phyloP scores from a whole-genome alignment of 768 basidiomycete genomes.

The Suillus lakei region DNA sequence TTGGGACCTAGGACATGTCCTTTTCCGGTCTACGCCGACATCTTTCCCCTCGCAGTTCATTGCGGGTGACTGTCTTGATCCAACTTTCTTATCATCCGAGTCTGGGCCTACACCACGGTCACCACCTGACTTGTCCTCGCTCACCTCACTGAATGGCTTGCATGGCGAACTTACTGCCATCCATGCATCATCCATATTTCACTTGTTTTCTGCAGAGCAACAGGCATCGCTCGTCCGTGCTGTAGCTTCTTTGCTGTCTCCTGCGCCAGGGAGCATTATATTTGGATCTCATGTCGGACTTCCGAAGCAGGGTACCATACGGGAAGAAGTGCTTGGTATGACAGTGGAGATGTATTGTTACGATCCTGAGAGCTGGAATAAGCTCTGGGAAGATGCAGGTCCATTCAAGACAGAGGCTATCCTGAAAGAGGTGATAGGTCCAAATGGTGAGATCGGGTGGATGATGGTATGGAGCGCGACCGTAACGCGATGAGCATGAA shows the following conservation, averaged over 20 bases:
- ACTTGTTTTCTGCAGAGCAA: constrained; percentile 21
- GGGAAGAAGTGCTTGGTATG: constrained; percentile 6
- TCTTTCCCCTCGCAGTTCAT: constrained; percentile 61
- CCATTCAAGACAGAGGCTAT: constrained; percentile 31
- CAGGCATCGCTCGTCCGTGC: constrained; percentile 13
- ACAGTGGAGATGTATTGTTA: constrained; percentile 27
- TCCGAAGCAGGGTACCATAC: constrained; percentile 15
- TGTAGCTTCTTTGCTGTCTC: constrained; percentile 32
- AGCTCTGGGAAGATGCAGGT: constrained; percentile 25
- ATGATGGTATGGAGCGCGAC: constrained; percentile 27
- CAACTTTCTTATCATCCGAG: constrained; percentile 41
- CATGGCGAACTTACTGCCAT: constrained; percentile 53
- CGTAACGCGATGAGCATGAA: constrained; percentile 2
- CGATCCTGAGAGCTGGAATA: constrained; percentile 30
- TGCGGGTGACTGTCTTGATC: constrained; percentile 57
- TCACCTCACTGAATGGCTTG: constrained; percentile 50
- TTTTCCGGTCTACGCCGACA: constrained; percentile 57
- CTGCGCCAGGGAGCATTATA: constrained; percentile 31
- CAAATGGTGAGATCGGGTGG: constrained; percentile 2
- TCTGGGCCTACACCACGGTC: constrained; percentile 20
- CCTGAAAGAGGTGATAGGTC: constrained; percentile 20
- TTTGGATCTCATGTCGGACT: constrained; percentile 34
- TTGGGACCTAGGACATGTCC: constrained; percentile 65
- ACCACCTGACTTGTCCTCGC: constrained; percentile 29
- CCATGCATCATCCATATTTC: constrained; percentile 54